Base-by-base conservation (phyloP, 441 rosid species). In the Arabidopsis hybrid region DNA sequence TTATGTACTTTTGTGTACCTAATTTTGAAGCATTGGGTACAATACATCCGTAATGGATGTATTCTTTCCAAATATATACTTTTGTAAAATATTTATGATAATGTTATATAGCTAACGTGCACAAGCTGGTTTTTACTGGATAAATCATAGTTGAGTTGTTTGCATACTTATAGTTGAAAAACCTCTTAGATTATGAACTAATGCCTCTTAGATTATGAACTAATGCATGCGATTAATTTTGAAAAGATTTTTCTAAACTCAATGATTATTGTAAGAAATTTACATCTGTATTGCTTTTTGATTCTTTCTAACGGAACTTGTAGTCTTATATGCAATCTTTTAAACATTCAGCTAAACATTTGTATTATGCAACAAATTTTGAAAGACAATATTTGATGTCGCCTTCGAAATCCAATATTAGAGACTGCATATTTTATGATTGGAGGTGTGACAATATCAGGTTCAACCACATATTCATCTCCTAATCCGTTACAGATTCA, bases 11-110 rank as follows among this genome's bases (percentile, higher is more conserved):
- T 29, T 36, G 71, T 76, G 60, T 76, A 63, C 79, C 79, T 76
- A 76, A 76, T 76, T 56, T 43, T 42, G 14, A 75, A 61, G 49
- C 51, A 62, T 76, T 76, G 53, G 79, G 79, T 76, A 55, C 74
- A 55, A 61, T 11, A 55, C 52, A 62, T 39, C 50, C 43, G 42
- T 76, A 35, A 69, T 63, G 66, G 58, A 68, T 76, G 6, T 51
- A 65, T 60, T 60, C 6, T 56, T 38, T 47, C 36, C 45, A 58
- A 47, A 38, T 38, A 12, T 61, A 38, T 29, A 18, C 21, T 11
- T 60, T 47, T 34, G 57, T 55, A 63, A 43, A 6, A 60, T 60
- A 49, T 34, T 4, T 16, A 16, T 50, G 75, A 71, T 26, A 62
- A 60, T 39, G 65, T 60, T 11, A 39, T 52, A n/a, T 55, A 46